phyloP scores from a whole-genome alignment of 176 grass and related monocot species.

The Otatea glauca region DNA sequence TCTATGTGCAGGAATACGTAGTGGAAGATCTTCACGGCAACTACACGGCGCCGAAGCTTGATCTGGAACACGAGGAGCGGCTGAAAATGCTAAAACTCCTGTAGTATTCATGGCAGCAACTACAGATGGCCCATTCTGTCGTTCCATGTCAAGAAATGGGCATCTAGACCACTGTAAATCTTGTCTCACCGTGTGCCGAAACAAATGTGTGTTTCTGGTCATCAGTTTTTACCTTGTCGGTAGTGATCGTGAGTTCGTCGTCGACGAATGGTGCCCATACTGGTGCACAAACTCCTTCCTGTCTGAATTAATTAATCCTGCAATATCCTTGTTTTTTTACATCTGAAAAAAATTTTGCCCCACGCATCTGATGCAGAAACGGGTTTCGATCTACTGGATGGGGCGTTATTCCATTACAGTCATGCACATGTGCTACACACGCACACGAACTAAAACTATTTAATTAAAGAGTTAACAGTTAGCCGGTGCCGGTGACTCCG shows the following conservation, averaged over 20 bases:
- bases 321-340: not conserved
- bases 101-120: slow-evolving; percentile 27
- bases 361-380: not conserved
- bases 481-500: slow-evolving; percentile 61
- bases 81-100: slow-evolving; percentile 89
- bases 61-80: slow-evolving; percentile 79
- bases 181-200: not conserved
- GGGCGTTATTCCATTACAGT: not conserved
- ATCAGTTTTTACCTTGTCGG: not conserved
- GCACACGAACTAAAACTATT: not conserved
- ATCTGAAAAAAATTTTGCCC: not conserved
- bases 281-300: not conserved
- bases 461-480: not conserved
- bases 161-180: slow-evolving; percentile 26
- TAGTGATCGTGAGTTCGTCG: not conserved
- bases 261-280: not conserved
- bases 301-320: not conserved
- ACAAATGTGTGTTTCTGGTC: not conserved
- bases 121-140: not conserved
- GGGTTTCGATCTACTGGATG: not conserved
- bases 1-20: slow-evolving; percentile 75
- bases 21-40: slow-evolving; percentile 84
- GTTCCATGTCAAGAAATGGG: not conserved
- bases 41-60: slow-evolving; percentile 81
- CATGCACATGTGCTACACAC: not conserved